phyloP scores from a whole-genome alignment of 441 rosid species.

The Adansonia grandidieri region DNA sequence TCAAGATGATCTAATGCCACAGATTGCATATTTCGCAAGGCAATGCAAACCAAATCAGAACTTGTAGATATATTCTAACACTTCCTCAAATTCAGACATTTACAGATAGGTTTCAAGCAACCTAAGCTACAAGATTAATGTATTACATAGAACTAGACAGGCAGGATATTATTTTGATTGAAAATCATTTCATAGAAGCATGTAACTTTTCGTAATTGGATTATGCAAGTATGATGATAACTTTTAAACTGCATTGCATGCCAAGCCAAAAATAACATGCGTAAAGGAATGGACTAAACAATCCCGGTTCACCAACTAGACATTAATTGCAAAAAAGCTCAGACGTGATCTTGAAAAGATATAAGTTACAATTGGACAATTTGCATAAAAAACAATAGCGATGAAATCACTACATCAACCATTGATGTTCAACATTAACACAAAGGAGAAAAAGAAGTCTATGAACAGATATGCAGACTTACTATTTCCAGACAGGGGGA shows the following conservation, averaged over 20 bases:
- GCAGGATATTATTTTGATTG: neutral
- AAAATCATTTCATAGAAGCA: neutral
- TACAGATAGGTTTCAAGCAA: neutral
- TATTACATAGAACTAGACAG: neutral
- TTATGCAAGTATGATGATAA: neutral
- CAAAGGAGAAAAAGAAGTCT: neutral
- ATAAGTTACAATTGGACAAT: neutral
- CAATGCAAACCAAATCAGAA: neutral
- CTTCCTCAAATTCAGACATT: neutral
- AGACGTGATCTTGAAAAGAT: neutral
- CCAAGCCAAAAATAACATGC: neutral
- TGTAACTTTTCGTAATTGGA: neutral
- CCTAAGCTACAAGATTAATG: too few relatives aligned
- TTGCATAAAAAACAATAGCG: neutral
- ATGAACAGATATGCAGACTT: conserved; percentile 27
- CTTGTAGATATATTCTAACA: neutral
- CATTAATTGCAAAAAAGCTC: neutral
- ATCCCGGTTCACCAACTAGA: neutral
- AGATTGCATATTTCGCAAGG: neutral
- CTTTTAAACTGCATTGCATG: neutral
- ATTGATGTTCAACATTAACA: neutral
- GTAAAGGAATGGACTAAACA: neutral
- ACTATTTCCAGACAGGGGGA: conserved; percentile 83
- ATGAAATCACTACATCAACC: neutral
- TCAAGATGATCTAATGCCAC: neutral